Conservation (phyloP, 495 filamentous ascomycete species). For the Talaromyces thailandensis region DNA sequence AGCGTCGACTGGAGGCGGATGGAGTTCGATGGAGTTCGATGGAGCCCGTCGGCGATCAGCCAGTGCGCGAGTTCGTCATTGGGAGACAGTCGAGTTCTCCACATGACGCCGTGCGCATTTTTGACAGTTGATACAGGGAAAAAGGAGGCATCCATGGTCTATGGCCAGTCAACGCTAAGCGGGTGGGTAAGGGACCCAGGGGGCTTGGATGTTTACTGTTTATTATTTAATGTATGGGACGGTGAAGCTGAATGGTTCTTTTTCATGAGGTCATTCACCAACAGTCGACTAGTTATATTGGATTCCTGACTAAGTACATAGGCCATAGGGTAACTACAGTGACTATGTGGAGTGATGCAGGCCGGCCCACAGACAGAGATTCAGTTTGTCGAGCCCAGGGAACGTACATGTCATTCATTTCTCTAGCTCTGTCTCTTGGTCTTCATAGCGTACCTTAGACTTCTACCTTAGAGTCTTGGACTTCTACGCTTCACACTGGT, state of each 20-base stretch:
- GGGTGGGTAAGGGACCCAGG: not conserved
- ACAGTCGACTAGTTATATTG: not conserved
- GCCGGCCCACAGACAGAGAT: too few relatives aligned
- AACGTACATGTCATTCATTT: not conserved
- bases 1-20: not conserved
- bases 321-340: not conserved
- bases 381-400: not conserved
- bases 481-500: not conserved
- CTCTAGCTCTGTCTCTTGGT: not conserved
- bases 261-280: not conserved
- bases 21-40: not conserved
- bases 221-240: not conserved
- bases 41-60: not conserved
- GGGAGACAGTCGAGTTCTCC: not conserved
- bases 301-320: too few relatives aligned
- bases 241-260: not conserved
- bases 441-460: not conserved
- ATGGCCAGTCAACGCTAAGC: not conserved
- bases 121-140: not conserved
- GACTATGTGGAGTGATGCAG: not conserved
- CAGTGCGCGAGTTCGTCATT: not conserved
- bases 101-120: not conserved
- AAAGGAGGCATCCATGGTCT: not conserved
- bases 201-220: not conserved
- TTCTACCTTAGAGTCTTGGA: too few relatives aligned